A percentile compares a stretch with the other conserved stretches of the same genome.
Conservation (phyloP, 1,284 basidiomycete species). For the Tilletia walkeri region DNA sequence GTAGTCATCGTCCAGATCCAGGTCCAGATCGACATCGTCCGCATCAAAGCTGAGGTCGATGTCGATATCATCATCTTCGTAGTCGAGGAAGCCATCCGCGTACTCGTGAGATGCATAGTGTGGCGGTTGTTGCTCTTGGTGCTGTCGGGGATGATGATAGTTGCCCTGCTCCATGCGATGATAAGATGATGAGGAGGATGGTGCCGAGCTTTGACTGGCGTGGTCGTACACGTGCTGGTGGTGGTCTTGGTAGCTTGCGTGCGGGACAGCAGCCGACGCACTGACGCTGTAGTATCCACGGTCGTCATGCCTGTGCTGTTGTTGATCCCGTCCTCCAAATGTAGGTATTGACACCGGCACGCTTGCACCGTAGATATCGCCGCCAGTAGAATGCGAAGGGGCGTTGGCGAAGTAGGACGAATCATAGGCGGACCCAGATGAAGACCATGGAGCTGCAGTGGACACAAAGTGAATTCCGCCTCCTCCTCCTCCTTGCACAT, state of each 20-base stretch:
- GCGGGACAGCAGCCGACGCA: background rate
- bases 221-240: too few relatives aligned
- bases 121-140: too few relatives aligned
- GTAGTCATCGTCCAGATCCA: constrained; percentile 1
- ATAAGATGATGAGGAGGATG: background rate
- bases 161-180: too few relatives aligned
- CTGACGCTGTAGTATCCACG: background rate
- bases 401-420: background rate
- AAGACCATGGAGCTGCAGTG: background rate
- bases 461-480: too few relatives aligned
- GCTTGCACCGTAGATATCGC: background rate
- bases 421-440: background rate
- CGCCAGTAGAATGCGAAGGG: background rate
- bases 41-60: constrained; percentile 3
- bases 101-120: background rate
- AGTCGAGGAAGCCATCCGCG: background rate
- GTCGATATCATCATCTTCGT: background rate
- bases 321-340: constrained; percentile 1
- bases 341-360: background rate
- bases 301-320: background rate
- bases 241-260: background rate
- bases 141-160: too few relatives aligned
- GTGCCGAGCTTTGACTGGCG: background rate
- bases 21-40: constrained; percentile 12
- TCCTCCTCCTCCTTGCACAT: too few relatives aligned